Conservation (phyloP, 2,329 filamentous ascomycete species). For the Fusarium sp. region DNA sequence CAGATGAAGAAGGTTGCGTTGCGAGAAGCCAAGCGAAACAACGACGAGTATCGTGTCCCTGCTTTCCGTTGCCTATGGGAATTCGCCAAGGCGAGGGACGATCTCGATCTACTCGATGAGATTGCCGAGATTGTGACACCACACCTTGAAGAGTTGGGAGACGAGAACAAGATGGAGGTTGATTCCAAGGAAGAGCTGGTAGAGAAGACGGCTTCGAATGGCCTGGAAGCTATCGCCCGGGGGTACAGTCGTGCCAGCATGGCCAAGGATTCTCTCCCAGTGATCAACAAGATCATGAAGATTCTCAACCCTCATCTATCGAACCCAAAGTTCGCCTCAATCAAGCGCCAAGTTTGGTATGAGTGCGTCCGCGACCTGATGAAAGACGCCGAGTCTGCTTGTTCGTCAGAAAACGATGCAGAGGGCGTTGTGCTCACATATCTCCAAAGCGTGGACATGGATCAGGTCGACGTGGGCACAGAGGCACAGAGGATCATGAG, state of each 20-base stretch:
- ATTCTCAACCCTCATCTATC: slow-evolving; percentile 57
- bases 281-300: slow-evolving; percentile 56
- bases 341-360: slow-evolving; percentile 67
- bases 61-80: slow-evolving; percentile 79
- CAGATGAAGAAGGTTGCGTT: slow-evolving; percentile 84
- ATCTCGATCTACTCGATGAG: slow-evolving; percentile 77
- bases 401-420: slow-evolving; percentile 33
- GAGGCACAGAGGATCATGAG: slow-evolving; percentile 64
- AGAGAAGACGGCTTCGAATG: slow-evolving; percentile 61
- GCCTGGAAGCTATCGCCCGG: slow-evolving; percentile 62
- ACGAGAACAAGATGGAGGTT: slow-evolving; percentile 77
- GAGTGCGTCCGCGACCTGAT: slow-evolving; percentile 61
- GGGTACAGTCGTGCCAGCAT: slow-evolving; percentile 61
- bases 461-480: slow-evolving; percentile 60
- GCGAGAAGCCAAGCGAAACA: slow-evolving; percentile 92
- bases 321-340: slow-evolving; percentile 53
- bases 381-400: slow-evolving; percentile 51
- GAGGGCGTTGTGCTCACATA: slow-evolving; percentile 51
- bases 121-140: slow-evolving; percentile 73
- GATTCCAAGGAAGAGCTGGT: slow-evolving; percentile 64
- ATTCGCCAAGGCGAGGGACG: slow-evolving; percentile 75
- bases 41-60: slow-evolving; percentile 83
- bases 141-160: slow-evolving; percentile 68
- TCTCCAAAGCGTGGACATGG: slow-evolving; percentile 61
- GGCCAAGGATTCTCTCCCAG: slow-evolving; percentile 50